Percentiles rank a stretch among this genome's conserved stretches.
phyloP scores from a whole-genome alignment of 768 basidiomycete genomes.

The Phanerochaete sordida region DNA sequence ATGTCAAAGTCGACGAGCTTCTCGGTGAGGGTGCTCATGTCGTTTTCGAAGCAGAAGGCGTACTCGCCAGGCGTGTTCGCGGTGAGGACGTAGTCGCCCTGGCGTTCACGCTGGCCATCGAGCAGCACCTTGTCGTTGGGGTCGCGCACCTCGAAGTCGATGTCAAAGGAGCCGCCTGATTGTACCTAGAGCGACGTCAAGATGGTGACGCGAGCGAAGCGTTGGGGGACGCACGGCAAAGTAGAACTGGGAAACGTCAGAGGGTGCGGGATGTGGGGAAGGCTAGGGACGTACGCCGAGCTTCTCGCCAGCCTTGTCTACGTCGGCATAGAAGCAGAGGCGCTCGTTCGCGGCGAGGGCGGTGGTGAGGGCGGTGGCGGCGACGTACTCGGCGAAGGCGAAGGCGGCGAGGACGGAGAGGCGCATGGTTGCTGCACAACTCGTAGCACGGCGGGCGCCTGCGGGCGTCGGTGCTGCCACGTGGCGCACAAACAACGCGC shows the following conservation, averaged over 20 bases:
- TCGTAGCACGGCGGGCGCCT: not conserved
- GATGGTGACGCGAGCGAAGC: not conserved
- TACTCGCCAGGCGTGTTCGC: constrained; percentile 91
- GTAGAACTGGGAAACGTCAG: constrained; percentile 67
- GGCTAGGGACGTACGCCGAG: constrained; percentile 60
- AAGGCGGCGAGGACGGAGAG: constrained; percentile 14
- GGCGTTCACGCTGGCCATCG: constrained; percentile 84
- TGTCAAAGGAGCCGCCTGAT: constrained; percentile 95
- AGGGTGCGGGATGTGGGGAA: not conserved
- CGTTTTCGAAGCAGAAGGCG: constrained; percentile 97
- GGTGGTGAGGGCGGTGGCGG: constrained; percentile 75
- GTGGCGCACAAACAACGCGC: constrained; percentile 19
- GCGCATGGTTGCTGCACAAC: not conserved
- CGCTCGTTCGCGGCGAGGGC: constrained; percentile 74
- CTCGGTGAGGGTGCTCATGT: constrained; percentile 91
- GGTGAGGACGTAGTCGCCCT: constrained; percentile 96
- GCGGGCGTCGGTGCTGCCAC: not conserved
- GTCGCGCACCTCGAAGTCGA: constrained; percentile 91
- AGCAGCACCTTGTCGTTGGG: constrained; percentile 86
- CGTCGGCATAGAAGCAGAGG: constrained; percentile 92
- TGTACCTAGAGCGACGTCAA: constrained; percentile 60
- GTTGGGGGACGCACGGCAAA: constrained; percentile 71
- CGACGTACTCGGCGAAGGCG: constrained; percentile 16
- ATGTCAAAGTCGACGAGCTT: constrained; percentile 96
- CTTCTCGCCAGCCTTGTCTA: constrained; percentile 94